Evolutionary conservation across 176 grass and related monocot genomes (phyloP).

Genomic region (Thalia dealbata): DNA sequence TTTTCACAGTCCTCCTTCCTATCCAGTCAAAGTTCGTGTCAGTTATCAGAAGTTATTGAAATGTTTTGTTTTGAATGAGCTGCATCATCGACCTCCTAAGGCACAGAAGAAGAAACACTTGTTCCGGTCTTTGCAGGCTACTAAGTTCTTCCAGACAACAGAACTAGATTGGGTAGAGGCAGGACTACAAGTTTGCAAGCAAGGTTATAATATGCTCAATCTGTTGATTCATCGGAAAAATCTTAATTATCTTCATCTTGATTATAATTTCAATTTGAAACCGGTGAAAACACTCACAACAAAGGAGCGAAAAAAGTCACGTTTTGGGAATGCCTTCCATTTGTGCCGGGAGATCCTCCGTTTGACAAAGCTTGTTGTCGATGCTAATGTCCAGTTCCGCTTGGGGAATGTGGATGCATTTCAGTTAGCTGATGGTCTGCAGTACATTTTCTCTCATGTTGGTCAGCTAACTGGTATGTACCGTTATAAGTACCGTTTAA

Average conservation of each 20-base stretch:
- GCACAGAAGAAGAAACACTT: conserved; percentile 97
- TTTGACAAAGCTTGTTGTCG: conserved; percentile 90
- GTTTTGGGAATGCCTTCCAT: conserved; percentile 99
- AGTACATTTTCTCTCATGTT: conserved; percentile 98
- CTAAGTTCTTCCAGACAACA: conserved; percentile 97
- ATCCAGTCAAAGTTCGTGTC: conserved; percentile 95
- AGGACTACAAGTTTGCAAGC: conserved; percentile 93
- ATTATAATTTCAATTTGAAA: conserved; percentile 98
- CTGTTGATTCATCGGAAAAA: conserved; percentile 98
- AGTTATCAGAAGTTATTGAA: conserved; percentile 97
- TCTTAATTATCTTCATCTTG: conserved; percentile 93
- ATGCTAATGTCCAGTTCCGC: conserved; percentile 97
- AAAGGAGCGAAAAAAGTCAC: conserved; percentile 96
- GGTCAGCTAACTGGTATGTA: conserved; percentile 99
- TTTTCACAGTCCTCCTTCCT: conserved; percentile 73
- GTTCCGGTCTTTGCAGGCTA: conserved; percentile 86
- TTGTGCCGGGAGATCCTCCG: conserved; percentile 91
- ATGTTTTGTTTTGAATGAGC: conserved; percentile 90
- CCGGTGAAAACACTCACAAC: conserved; percentile 98
- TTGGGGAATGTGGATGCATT: conserved; percentile 96
- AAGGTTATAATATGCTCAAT: conserved; percentile 98
- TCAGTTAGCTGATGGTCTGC: conserved; percentile 92
- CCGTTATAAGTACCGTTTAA: conserved; percentile 89
- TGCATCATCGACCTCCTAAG: conserved; percentile 86
- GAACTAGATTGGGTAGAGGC: conserved; percentile 98